Conservation (phyloP, 2,329 filamentous ascomycete genomes). For the Fusarium sambucinum region DNA sequence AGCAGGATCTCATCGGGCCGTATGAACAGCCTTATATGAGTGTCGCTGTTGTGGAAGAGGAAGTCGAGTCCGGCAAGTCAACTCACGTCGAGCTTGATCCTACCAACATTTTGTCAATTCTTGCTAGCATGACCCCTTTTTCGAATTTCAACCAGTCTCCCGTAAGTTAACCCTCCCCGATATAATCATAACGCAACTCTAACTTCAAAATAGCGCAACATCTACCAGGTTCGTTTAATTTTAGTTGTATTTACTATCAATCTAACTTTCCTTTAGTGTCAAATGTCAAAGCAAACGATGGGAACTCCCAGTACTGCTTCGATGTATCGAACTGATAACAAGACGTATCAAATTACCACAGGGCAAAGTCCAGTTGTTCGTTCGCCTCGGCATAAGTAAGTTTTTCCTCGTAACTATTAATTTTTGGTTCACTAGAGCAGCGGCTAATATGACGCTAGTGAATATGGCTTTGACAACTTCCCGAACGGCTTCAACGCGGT, state of each 20-base stretch:
- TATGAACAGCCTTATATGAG: conserved; percentile 99
- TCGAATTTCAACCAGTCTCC: conserved; percentile 99
- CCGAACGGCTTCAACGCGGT: conserved; percentile 96
- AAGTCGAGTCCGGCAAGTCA: conserved; percentile 87
- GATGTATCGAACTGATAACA: conserved; percentile 94
- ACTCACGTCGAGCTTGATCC: conserved; percentile 95
- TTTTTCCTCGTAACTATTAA: too few species aligned
- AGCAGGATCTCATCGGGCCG: conserved; percentile 88
- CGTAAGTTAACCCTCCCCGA: background rate
- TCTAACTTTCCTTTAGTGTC: conserved; percentile 99
- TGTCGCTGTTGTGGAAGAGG: conserved; percentile 89
- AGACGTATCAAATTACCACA: conserved; percentile 92
- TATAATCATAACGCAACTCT: background rate
- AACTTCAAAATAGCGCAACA: background rate
- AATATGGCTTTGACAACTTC: conserved; percentile 97
- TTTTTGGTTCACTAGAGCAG: too few species aligned
- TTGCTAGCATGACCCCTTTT: conserved; percentile 99
- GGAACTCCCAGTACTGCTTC: conserved; percentile 91
- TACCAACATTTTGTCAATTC: conserved; percentile 96
- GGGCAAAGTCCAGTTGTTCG: conserved; percentile 96
- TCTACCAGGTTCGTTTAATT: background rate
- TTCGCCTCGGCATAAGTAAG: conserved; percentile 83
- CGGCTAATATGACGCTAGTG: conserved; percentile 47
- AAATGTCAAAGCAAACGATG: conserved; percentile 99
- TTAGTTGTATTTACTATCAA: background rate